Evolutionary conservation across 305 asterid species (phyloP).

Genomic region (Withania somnifera): DNA sequence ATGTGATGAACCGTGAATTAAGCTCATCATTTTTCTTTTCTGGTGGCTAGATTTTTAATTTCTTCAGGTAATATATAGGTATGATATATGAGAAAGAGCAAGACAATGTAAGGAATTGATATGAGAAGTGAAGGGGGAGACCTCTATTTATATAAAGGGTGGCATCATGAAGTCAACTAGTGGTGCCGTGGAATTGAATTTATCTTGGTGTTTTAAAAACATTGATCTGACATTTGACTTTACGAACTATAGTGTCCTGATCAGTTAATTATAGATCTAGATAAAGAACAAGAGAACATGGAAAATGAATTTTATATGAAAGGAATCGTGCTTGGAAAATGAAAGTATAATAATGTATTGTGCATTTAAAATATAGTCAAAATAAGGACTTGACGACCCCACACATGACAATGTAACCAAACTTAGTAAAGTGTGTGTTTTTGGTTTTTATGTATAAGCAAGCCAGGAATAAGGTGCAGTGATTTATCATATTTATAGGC

Average conservation of each 20-base stretch:
- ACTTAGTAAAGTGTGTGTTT: neutral
- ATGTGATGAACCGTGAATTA: conserved; percentile 16
- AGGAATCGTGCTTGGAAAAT: neutral
- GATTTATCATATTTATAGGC: too few relatives aligned
- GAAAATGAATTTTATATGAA: neutral
- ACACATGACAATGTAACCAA: neutral
- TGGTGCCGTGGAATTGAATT: neutral
- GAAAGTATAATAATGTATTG: neutral
- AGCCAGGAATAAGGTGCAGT: neutral
- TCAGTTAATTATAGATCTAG: neutral
- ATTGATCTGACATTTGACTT: neutral
- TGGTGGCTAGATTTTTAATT: too few relatives aligned
- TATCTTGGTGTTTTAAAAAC: neutral
- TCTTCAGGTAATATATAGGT: neutral
- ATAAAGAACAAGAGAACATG: neutral
- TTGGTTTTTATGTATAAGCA: neutral
- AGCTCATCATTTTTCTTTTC: conserved; percentile 37
- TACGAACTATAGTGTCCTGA: neutral
- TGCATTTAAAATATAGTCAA: neutral
- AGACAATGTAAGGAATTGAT: neutral
- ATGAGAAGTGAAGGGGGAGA: neutral
- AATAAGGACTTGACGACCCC: neutral
- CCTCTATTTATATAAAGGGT: neutral
- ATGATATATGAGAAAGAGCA: neutral
- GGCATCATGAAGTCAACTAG: neutral